Base-by-base conservation (phyloP, 2,329 filamentous ascomycete genomes). In the Dactylellina cionopaga region DNA sequence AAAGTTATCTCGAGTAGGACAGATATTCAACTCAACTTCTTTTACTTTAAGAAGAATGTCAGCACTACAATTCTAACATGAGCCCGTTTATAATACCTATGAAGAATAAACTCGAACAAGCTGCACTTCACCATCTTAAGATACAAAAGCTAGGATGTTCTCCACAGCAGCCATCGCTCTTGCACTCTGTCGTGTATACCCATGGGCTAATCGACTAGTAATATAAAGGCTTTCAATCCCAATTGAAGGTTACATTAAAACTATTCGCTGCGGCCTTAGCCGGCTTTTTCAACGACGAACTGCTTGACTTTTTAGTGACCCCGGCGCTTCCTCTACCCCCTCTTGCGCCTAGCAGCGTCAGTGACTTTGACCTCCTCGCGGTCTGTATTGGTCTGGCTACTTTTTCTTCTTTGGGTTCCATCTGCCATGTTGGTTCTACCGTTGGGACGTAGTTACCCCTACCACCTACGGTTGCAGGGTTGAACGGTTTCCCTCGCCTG, bases 231-330 rank as follows among this genome's bases (percentile, higher is more conserved):
- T 22, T 25, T 46, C 22, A 47, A 13, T 31, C 43, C 41, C 19
- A 49, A 25, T 62, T 70, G 3, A 70, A 41, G 7, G 65, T 60
- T n/a, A 69, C 43, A 39, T 62, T 70, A 13, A 70, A 47, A 13
- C 65, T 39, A 31, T 27, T 31, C 22, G 19, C 47, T 1, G 39
- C 13, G 1, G 47, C 29, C 22, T 47, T 63, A n/a, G n/a, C n/a
- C n/a, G n/a, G n/a, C 49, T 47, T 58, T 51, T 52, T 71, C 9
- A 19, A 11, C 5, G 39, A 24, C 11, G 35, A 2, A 29, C n/a
- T 49, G 11, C 31, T 35, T 1, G 51, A 10, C n/a, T 49, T 51
- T 29, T 68, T 68, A 3, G 24, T 41, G 4, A 69, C 29, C 15
- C 64, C 64, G 17, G 22, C 59, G 2, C 62, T 33, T 9, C 51